Conservation (phyloP, 2,329 filamentous ascomycete genomes). For the Cladophialophora yegresii region DNA sequence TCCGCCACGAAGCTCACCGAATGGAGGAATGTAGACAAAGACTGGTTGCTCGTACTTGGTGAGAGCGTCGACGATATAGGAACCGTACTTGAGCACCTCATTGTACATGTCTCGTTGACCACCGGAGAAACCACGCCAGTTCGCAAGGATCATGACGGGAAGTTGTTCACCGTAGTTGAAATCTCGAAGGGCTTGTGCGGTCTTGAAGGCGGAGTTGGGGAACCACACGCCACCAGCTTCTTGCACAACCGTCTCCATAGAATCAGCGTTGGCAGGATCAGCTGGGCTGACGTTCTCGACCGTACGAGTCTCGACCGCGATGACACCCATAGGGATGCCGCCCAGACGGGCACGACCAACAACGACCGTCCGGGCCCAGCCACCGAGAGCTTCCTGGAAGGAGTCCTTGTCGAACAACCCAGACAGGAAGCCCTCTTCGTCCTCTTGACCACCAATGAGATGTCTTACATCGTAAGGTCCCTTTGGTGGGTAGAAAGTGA, state of each 20-base stretch:
- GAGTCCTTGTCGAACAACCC: conserved; percentile 97
- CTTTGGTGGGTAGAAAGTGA: conserved; percentile 78
- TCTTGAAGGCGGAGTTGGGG: conserved; percentile 99
- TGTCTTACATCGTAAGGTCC: conserved; percentile 89
- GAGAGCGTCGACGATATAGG: conserved; percentile 96
- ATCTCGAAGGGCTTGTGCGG: conserved; percentile 95
- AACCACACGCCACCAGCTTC: conserved; percentile 99
- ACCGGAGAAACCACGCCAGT: conserved; percentile 99
- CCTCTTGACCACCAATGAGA: conserved; percentile 85
- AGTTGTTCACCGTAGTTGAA: conserved; percentile 99
- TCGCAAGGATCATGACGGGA: conserved; percentile 97
- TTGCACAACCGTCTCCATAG: conserved; percentile 89
- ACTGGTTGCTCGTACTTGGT: conserved; percentile 98
- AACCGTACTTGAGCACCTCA: conserved; percentile 98
- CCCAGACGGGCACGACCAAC: conserved; percentile 94
- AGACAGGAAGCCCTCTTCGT: conserved; percentile 80
- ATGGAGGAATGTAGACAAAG: conserved; percentile 98
- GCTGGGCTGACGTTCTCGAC: conserved; percentile 97
- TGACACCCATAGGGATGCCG: conserved; percentile 97
- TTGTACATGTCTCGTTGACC: conserved; percentile 99
- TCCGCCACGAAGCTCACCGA: conserved; percentile 94
- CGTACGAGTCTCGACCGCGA: conserved; percentile 91
- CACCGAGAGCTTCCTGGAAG: conserved; percentile 93
- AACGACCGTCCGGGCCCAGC: conserved; percentile 96
- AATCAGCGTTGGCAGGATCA: conserved; percentile 96